Percentiles rank a stretch among this genome's conserved stretches.
These are phyloP conservation scores for Epichloe elymi DNA, from an alignment of 2,329 filamentous ascomycete genomes.

Conservation along the genomic window DNA sequence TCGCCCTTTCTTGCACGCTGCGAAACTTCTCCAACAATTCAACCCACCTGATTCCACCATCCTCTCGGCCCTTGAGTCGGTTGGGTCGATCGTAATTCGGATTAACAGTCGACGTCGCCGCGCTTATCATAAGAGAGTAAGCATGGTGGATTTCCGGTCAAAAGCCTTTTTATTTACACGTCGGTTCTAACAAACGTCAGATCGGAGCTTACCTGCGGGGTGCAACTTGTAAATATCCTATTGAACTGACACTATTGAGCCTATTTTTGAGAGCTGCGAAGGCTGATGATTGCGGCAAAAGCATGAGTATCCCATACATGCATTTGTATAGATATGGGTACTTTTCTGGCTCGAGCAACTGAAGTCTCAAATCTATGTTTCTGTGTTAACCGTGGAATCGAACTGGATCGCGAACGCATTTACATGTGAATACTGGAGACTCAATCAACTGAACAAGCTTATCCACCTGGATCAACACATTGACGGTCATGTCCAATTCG, in stretches of 20 bases:
- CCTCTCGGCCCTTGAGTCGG: conserved; percentile 69
- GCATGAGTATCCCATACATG: conserved; percentile 91
- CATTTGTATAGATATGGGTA: conserved; percentile 96
- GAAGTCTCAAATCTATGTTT: conserved; percentile 68
- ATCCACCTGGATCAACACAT: conserved; percentile 96
- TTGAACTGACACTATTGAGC: conserved; percentile 91
- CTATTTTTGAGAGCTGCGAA: conserved; percentile 95
- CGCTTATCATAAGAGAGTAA: conserved; percentile 17
- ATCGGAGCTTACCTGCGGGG: conserved; percentile 54
- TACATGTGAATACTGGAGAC: conserved; percentile 95
- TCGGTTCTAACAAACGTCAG: neutral
- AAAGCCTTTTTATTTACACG: neutral
- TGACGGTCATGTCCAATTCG: conserved; percentile 96
- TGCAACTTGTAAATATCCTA: conserved; percentile 82
- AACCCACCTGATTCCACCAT: conserved; percentile 76
- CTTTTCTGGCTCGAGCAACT: conserved; percentile 88
- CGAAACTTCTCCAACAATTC: conserved; percentile 94
- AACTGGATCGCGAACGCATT: conserved; percentile 17
- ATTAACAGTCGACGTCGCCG: conserved; percentile 32
- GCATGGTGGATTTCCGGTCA: neutral
- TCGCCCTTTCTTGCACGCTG: conserved; percentile 73
- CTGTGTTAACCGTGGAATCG: neutral
- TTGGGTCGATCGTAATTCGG: conserved; percentile 60
- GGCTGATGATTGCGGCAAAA: conserved; percentile 92
- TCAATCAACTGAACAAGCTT: conserved; percentile 95